Percentiles rank a stretch among this genome's conserved stretches.
Conservation (phyloP, 495 filamentous ascomycete species). For the Bathelium albidoporum region DNA sequence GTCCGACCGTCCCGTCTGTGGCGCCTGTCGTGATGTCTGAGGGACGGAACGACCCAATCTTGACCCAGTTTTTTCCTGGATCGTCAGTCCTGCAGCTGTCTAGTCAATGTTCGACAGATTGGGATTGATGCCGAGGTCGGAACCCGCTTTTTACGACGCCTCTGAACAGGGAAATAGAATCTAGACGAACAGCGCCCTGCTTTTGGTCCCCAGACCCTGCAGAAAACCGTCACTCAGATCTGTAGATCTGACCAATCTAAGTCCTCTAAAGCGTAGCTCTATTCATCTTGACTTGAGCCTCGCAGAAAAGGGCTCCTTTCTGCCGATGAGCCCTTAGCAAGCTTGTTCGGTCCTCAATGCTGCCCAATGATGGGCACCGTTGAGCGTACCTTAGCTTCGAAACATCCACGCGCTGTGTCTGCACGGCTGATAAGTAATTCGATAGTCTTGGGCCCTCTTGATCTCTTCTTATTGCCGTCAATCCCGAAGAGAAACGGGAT, state of each 20-base stretch:
- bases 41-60: not conserved
- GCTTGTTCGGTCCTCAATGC: not conserved
- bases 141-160: not conserved
- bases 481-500: not conserved
- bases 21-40: not conserved
- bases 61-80: not conserved
- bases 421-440: not conserved
- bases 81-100: not conserved
- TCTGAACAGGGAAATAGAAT: not conserved
- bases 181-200: not conserved
- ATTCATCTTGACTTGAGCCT: not conserved
- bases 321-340: not conserved
- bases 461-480: not conserved
- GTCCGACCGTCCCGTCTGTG: not conserved
- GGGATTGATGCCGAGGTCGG: not conserved
- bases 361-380: not conserved
- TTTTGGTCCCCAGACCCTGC: not conserved
- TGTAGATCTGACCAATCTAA: not conserved
- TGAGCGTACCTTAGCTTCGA: not conserved
- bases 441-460: too few species aligned
- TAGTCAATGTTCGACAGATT: not conserved
- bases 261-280: not conserved
- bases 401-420: not conserved
- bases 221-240: not conserved
- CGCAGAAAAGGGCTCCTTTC: not conserved